Evolutionary conservation across 805 yeast species (phyloP), one percentile per base, ranked within the genome.

Genomic region (Cyberlindnera sargentensis): DNA sequence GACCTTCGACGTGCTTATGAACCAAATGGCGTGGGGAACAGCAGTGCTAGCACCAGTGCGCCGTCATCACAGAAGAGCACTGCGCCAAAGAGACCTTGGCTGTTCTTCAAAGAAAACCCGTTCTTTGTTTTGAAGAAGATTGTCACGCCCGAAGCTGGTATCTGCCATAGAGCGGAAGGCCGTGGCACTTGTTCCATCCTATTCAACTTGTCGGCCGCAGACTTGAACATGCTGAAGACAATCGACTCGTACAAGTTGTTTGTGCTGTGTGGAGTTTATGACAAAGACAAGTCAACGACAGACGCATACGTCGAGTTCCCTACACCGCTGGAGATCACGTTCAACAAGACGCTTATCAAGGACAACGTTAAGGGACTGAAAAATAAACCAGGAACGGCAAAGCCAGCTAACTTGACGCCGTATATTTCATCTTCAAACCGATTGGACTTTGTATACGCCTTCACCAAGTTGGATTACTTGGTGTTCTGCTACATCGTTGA

Each of bases 361-460:
- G 80, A 72, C 32, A 77, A 77, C 46, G 75, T 80, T 2, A 76
- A 80, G 43, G 97, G 97, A 1, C 65, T 89, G 29, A 87, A 87
- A 56, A 83, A 82, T 38, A 76, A 73, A 46, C 74, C 75, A 0
- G 96, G 95, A 0, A 81, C 96, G 0, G 82, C 89, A 1, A 74
- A 77, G 47, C 96, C 97, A 0, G 89, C 87, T 0, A 84, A 90
- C 59, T 51, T 91, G 35, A 84, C 95, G 0, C 68, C 69, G 3
- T 65, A 67, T 35, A 39, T 75, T n/a, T 47, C 58, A 25, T 56
- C 49, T 5, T 36, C 49, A 24, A 82, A 79, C 55, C 55, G 58
- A 7, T 56, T 83, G 31, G 75, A 73, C 44, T 57, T 82, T 27
- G 69, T 72, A 3, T 85, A 82, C 56, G 81, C 82, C 0, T 79